Evolutionary conservation across 2,329 filamentous ascomycete species (phyloP).

Genomic region (Fusarium dimerum): DNA sequence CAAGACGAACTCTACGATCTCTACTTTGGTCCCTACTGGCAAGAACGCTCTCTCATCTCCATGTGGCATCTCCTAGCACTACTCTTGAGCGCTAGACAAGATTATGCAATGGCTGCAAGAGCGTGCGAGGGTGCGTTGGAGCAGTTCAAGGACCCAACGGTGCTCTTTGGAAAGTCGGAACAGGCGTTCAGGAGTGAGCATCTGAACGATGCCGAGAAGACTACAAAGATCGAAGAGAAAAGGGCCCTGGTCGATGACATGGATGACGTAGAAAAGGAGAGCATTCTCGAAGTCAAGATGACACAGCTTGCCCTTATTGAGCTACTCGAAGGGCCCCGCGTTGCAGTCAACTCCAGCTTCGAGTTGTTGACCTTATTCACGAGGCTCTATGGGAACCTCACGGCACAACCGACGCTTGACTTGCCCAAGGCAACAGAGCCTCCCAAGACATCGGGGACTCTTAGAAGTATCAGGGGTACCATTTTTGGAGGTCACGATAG

Average conservation of each 20-base stretch:
- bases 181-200: conserved; percentile 65
- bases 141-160: conserved; percentile 73
- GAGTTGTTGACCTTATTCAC: conserved; percentile 83
- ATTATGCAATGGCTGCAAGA: conserved; percentile 76
- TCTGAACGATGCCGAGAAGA: conserved; percentile 56
- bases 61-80: conserved; percentile 91
- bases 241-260: conserved; percentile 72
- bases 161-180: conserved; percentile 67
- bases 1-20: conserved; percentile 45
- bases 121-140: conserved; percentile 91
- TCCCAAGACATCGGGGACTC: conserved; percentile 72
- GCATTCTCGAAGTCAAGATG: conserved; percentile 92
- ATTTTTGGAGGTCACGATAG: conserved; percentile 69
- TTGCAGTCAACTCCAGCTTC: conserved; percentile 84
- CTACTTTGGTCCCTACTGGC: conserved; percentile 54
- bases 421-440: conserved; percentile 49
- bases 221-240: conserved; percentile 22
- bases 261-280: conserved; percentile 81
- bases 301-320: conserved; percentile 87
- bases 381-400: conserved; percentile 68
- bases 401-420: conserved; percentile 48
- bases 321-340: conserved; percentile 77
- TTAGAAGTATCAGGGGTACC: conserved; percentile 70
- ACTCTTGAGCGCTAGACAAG: conserved; percentile 81
- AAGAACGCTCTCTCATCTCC: conserved; percentile 69